phyloP scores from a whole-genome alignment of 1,284 basidiomycete species.

The Heterobasidion occidentale region DNA sequence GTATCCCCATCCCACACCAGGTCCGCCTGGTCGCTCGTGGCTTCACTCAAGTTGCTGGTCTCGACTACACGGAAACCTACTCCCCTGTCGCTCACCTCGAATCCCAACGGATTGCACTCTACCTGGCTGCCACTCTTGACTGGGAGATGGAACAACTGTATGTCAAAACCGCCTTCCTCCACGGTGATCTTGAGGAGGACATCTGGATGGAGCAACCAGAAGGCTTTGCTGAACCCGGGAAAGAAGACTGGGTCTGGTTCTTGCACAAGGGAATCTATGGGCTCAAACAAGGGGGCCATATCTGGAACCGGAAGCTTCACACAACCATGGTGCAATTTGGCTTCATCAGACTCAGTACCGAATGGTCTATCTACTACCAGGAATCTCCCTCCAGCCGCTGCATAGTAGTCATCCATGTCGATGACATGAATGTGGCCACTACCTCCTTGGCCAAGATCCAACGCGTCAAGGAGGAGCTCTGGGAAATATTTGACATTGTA shows the following conservation, averaged over 20 bases:
- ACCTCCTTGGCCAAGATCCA: no score
- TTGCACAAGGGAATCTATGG: constrained; percentile 9
- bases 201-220: constrained; percentile 14
- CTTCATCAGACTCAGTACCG: background rate
- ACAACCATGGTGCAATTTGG: background rate
- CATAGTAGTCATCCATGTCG: no score
- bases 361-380: background rate
- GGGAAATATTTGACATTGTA: no score
- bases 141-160: constrained; percentile 21
- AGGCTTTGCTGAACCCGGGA: constrained; percentile 6
- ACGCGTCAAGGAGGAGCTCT: no score
- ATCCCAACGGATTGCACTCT: constrained; percentile 15
- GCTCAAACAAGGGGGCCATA: constrained; percentile 10
- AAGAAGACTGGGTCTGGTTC: constrained; percentile 2
- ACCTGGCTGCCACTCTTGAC: constrained; percentile 15
- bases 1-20: no score
- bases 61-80: constrained; percentile 23
- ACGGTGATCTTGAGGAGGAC: constrained; percentile 13
- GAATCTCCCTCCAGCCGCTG: no score
- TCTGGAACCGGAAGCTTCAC: constrained; percentile 9
- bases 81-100: constrained; percentile 17
- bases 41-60: constrained; percentile 12
- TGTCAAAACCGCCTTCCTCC: constrained; percentile 20
- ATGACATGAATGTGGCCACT: no score
- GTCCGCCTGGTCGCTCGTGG: constrained; percentile 1